Percentiles rank a stretch among this genome's conserved stretches.
Conservation (phyloP, 1,284 basidiomycete genomes). For the Dichomitus squalens region DNA sequence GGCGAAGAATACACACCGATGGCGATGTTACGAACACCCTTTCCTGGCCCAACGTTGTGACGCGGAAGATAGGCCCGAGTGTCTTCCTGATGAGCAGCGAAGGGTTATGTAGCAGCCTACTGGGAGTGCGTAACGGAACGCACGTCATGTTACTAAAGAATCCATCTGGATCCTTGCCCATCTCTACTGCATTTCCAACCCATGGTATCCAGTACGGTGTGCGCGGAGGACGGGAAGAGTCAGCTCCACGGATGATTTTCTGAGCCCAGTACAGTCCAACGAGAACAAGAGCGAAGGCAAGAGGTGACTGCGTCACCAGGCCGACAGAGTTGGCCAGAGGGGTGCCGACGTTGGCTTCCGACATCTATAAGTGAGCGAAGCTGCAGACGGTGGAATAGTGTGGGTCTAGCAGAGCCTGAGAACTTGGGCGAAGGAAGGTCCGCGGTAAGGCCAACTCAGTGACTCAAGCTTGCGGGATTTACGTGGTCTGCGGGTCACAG, state of each 20-base stretch:
- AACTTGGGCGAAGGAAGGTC: too few relatives aligned
- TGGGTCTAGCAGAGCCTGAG: too few relatives aligned
- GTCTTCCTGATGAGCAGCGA: constrained; percentile 6
- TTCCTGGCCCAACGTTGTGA: constrained; percentile 19
- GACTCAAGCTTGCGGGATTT: not conserved
- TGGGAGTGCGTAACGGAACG: not conserved
- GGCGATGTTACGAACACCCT: constrained; percentile 24
- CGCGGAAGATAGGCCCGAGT: constrained; percentile 22
- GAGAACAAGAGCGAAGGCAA: constrained; percentile 14
- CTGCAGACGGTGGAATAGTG: too few relatives aligned
- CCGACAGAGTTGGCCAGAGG: constrained; percentile 13
- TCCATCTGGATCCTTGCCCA: constrained; percentile 25
- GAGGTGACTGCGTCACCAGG: constrained; percentile 10
- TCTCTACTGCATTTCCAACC: constrained; percentile 25
- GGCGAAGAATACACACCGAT: constrained; percentile 10
- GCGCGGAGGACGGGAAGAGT: constrained; percentile 26
- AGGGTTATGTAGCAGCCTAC: not conserved
- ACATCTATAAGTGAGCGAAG: too few relatives aligned
- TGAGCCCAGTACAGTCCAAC: constrained; percentile 13
- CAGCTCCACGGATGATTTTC: constrained; percentile 11
- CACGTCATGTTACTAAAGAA: constrained; percentile 22
- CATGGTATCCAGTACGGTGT: constrained; percentile 28
- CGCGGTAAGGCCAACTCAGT: too few relatives aligned
- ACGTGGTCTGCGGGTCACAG: not conserved
- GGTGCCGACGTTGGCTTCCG: constrained; percentile 10